Percentiles rank a stretch among this genome's conserved stretches.
Conservation (phyloP, 1,139 yeast genomes). For the Fermentozyma sake region DNA sequence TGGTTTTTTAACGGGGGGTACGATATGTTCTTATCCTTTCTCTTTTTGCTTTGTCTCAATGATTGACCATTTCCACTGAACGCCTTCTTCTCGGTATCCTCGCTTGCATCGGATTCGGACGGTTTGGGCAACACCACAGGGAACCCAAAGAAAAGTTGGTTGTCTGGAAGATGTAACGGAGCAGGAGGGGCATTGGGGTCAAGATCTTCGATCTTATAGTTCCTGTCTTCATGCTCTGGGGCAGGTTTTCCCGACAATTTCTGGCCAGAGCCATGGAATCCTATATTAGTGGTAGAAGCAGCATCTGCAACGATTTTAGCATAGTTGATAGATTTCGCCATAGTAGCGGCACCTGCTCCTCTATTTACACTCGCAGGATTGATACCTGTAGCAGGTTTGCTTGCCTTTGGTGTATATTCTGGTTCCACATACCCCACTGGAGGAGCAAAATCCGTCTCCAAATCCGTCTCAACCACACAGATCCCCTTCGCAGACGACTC, state of each 20-base stretch:
- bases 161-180: constrained; percentile 71
- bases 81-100: constrained; percentile 23
- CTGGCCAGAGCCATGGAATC: constrained; percentile 64
- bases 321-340: constrained; percentile 76
- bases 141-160: constrained; percentile 90
- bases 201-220: constrained; percentile 31
- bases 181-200: constrained; percentile 61
- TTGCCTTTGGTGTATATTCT: constrained; percentile 43
- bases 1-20: constrained; percentile 46
- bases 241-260: constrained; percentile 65
- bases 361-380: constrained; percentile 33
- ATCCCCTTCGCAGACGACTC: constrained; percentile 60
- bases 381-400: constrained; percentile 19
- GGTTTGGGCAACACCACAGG: constrained; percentile 73
- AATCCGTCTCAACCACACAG: constrained; percentile 95
- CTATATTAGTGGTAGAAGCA: constrained; percentile 13
- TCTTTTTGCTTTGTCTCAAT: constrained; percentile 66
- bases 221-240: constrained; percentile 9
- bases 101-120: constrained; percentile 34
- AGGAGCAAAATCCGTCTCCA: constrained; percentile 97
- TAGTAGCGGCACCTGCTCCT: constrained; percentile 59
- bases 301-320: constrained; percentile 51
- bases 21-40: constrained; percentile 53
- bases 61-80: constrained; percentile 68
- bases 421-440: constrained; percentile 98